Evolutionary conservation across 2,329 filamentous ascomycete genomes (phyloP).

Genomic region (Cladophialophora exuberans): DNA sequence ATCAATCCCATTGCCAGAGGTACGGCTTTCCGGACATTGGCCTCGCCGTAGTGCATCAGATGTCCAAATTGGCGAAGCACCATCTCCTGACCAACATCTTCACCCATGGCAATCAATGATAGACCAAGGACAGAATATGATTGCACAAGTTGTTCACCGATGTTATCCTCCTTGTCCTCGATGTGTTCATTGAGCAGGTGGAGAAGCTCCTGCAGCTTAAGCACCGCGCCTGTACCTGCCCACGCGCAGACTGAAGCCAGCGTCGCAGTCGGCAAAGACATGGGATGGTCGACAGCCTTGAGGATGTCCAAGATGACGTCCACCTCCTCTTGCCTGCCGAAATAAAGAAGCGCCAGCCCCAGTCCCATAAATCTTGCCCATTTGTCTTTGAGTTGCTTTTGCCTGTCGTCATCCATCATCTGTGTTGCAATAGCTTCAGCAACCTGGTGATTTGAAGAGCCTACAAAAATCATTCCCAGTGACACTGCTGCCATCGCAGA

Average conservation of each 20-base stretch:
- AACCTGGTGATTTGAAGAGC: conserved; percentile 87
- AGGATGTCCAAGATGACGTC: conserved; percentile 96
- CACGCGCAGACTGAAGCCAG: conserved; percentile 96
- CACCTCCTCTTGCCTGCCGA: conserved; percentile 97
- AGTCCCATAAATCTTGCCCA: conserved; percentile 97
- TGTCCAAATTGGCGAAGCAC: conserved; percentile 96
- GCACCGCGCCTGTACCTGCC: conserved; percentile 93
- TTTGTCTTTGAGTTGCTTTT: conserved; percentile 91
- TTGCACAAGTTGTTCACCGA: conserved; percentile 92
- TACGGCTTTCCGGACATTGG: conserved; percentile 95
- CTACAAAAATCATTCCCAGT: conserved; percentile 87
- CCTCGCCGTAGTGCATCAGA: conserved; percentile 97
- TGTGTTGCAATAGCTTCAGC: conserved; percentile 91
- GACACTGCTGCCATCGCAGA: conserved; percentile 95
- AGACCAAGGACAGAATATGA: conserved; percentile 95
- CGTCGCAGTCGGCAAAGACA: conserved; percentile 93
- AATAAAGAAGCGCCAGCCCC: conserved; percentile 90
- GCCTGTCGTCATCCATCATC: conserved; percentile 88
- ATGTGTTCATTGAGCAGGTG: conserved; percentile 98
- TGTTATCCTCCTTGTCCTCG: conserved; percentile 91
- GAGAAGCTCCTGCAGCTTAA: conserved; percentile 95
- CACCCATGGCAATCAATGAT: conserved; percentile 94
- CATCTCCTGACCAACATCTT: conserved; percentile 99
- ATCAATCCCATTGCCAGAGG: conserved; percentile 95
- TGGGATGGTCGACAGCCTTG: conserved; percentile 95